Base-by-base conservation (phyloP, 352 stramenopile species). In the Globisporangium recalcitrans region DNA sequence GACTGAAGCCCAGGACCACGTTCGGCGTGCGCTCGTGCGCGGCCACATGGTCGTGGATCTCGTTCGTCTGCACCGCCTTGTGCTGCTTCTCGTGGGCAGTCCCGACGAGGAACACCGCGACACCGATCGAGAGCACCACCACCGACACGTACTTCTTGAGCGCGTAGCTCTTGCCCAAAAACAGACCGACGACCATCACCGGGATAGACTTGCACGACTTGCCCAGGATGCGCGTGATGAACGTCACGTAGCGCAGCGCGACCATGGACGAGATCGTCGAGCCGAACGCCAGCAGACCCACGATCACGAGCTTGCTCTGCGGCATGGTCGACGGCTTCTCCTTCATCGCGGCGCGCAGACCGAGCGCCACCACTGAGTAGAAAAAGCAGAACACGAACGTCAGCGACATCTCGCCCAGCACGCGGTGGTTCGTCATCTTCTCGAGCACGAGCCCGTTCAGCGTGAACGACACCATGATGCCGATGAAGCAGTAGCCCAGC, bases 181-280 rank as follows among this genome's bases (percentile, higher is more conserved):
- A 69, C 24, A 90, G 64, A 7, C 85, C 84, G 51, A 93, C 70
- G 34, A 92, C n/a, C 84, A 95, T 93, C 29, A 95, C 80, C 0
- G 85, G 85, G 52, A 95, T 93, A 3, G 80, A 90, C 71, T 93
- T 93, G 80, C 85, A 95, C 59, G 83, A 92, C 73, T 95, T 95
- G 74, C 84, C 85, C 29, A 95, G 61, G 55, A 92, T 90, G 11
- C 85, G 80, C 26, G 85, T 93, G 60, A 93, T 90, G 72, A 92
- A 93, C 47, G 82, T 90, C 49, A 93, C 81, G 64, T 95, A 95
- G 16, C 85, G 85, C 24, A 95, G 64, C 48, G 82, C 78, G 42
- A 91, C 77, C 77, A 95, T 91, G 8, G 85, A 95, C 56, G 82
- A 75, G 62, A 93, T 88, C 29, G 82, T 93, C 16, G 85, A 93